A percentile compares a stretch with the other conserved stretches of the same genome.
Evolutionary conservation across 768 basidiomycete species (phyloP).

Genomic region (Mrakia blollopis): DNA sequence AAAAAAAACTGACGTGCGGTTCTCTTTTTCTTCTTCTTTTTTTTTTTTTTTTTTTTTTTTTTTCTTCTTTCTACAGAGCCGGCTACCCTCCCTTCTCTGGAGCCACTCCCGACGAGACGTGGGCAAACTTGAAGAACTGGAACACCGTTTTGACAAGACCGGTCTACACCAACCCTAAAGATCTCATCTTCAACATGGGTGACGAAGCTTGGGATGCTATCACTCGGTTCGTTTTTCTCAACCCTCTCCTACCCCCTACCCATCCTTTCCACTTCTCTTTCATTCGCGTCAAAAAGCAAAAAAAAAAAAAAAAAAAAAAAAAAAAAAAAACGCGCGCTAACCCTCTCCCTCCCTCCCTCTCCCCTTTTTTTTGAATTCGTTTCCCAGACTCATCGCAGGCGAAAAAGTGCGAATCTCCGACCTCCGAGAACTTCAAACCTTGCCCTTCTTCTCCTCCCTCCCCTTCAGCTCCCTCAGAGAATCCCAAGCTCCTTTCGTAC

Average conservation of each 20-base stretch:
- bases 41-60: neutral
- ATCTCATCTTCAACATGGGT: conserved; percentile 89
- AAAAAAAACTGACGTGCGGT: neutral
- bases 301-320: too few species aligned
- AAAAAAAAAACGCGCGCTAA: neutral
- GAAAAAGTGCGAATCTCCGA: conserved; percentile 72
- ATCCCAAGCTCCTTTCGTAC: conserved; percentile 81
- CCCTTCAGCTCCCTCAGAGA: conserved; percentile 76
- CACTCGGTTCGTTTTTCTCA: conserved; percentile 56
- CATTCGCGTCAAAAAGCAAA: neutral
- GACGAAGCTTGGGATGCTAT: conserved; percentile 94
- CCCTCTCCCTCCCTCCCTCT: conserved; percentile 42
- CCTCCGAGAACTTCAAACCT: conserved; percentile 63
- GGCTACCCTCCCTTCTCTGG: conserved; percentile 99
- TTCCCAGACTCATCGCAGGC: conserved; percentile 66
- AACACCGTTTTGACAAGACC: conserved; percentile 83
- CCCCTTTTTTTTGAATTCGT: neutral
- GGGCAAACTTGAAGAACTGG: conserved; percentile 99
- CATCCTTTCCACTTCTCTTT: neutral
- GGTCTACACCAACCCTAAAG: conserved; percentile 91
- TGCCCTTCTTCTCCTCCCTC: conserved; percentile 74
- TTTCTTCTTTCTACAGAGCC: neutral
- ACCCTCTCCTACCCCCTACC: neutral
- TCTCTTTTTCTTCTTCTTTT: too few species aligned
- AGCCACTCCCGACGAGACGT: conserved; percentile 90